Percentiles rank a stretch among this genome's conserved stretches.
Conservation (phyloP, 2,329 filamentous ascomycete genomes). For the Trichoderma koningii region DNA sequence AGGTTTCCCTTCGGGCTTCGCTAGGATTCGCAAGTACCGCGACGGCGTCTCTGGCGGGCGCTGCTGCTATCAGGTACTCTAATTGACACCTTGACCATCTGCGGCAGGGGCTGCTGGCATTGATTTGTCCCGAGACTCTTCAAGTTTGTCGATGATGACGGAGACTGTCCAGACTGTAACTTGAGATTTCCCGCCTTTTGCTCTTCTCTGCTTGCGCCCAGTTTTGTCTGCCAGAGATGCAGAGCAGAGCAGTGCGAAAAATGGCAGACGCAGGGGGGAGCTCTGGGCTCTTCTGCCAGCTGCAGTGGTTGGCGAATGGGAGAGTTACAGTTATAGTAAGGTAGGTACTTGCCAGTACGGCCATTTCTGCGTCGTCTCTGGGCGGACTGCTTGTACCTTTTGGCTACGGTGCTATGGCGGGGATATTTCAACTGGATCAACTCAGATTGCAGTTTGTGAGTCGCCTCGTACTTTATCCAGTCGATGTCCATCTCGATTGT, state of each 20-base stretch:
- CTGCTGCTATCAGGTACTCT: conserved; percentile 1
- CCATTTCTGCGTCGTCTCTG: conserved; percentile 10
- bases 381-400: conserved; percentile 7
- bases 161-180: not conserved
- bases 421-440: not conserved
- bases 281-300: not conserved
- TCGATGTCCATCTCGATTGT: not conserved
- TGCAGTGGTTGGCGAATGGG: conserved; percentile 7
- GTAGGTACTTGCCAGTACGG: not conserved
- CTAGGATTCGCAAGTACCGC: conserved; percentile 18
- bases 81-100: not conserved
- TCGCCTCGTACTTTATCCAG: conserved; percentile 1
- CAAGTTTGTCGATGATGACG: not conserved
- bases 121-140: not conserved
- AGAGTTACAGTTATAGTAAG: not conserved
- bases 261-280: conserved; percentile 11
- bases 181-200: not conserved
- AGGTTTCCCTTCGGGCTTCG: not conserved
- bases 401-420: not conserved
- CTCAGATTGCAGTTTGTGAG: not conserved
- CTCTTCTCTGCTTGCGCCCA: not conserved
- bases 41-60: conserved; percentile 14
- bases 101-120: not conserved
- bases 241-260: not conserved
- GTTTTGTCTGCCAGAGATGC: not conserved